Conservation (phyloP, 441 rosid genomes). For the Gossypium aridum region DNA sequence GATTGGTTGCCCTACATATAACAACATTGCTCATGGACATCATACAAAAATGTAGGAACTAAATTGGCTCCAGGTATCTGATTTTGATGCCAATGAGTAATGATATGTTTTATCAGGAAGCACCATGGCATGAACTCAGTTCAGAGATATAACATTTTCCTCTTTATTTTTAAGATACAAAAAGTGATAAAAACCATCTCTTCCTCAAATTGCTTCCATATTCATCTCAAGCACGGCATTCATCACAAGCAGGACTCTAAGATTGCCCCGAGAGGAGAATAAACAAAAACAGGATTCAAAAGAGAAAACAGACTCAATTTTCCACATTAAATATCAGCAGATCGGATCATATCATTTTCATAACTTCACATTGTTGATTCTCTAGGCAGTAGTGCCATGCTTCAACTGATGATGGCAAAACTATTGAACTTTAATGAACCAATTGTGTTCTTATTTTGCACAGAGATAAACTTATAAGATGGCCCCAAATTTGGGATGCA, state of each 20-base stretch:
- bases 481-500: background rate
- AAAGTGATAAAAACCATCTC: too few relatives aligned
- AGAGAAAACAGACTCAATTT: background rate
- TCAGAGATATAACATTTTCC: too few relatives aligned
- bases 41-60: constrained; percentile 5
- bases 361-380: background rate
- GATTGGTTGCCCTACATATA: constrained; percentile 55
- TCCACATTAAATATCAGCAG: too few relatives aligned
- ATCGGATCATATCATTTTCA: background rate
- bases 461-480: background rate
- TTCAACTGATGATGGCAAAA: background rate
- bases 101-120: constrained; percentile 1
- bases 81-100: background rate
- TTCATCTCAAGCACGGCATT: background rate
- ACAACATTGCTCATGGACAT: constrained; percentile 2
- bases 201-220: background rate
- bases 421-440: background rate
- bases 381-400: background rate
- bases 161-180: too few relatives aligned
- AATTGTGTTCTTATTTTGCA: background rate
- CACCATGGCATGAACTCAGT: background rate
- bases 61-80: background rate
- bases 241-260: background rate
- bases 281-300: background rate
- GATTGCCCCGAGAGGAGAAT: background rate